These are phyloP conservation scores for Calamus simplicifolius DNA, from an alignment of 176 grass and related monocot genomes.

Conservation along the genomic window DNA sequence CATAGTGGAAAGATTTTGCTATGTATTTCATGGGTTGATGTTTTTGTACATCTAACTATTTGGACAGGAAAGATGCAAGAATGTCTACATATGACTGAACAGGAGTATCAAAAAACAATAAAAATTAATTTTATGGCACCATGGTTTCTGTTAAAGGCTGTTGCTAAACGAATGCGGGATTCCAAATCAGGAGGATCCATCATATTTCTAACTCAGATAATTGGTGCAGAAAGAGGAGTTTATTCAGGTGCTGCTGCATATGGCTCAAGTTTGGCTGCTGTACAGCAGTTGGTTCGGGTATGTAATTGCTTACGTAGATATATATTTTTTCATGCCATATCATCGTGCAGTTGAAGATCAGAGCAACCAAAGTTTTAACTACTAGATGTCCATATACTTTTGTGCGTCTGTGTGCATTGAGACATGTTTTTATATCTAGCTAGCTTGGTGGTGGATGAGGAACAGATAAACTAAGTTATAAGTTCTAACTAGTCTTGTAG, in stretches of 20 bases:
- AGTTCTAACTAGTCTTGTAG: too few relatives aligned
- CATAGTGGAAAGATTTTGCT: background rate
- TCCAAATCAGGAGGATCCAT: constrained; percentile 42
- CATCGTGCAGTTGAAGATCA: background rate
- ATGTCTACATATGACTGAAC: constrained; percentile 50
- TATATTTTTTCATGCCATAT: too few relatives aligned
- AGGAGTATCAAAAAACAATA: constrained; percentile 55
- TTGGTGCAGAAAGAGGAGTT: constrained; percentile 84
- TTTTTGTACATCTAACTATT: background rate
- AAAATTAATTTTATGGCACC: constrained; percentile 64
- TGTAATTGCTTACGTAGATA: background rate
- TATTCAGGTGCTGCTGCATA: constrained; percentile 71
- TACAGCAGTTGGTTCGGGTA: constrained; percentile 82
- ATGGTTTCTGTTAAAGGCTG: constrained; percentile 68
- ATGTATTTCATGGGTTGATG: background rate
- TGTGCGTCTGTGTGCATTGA: too few relatives aligned
- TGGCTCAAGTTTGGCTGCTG: constrained; percentile 62
- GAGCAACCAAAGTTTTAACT: too few relatives aligned
- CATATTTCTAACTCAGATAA: constrained; percentile 78
- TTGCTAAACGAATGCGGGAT: constrained; percentile 45
- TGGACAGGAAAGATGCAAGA: constrained; percentile 60
- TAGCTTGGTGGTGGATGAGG: too few relatives aligned
- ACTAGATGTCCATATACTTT: too few relatives aligned
- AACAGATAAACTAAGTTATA: too few relatives aligned
- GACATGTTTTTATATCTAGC: too few relatives aligned